Evolutionary conservation across 169 alveolate genomes (phyloP).

Genomic region (Plasmodium falciparum): DNA sequence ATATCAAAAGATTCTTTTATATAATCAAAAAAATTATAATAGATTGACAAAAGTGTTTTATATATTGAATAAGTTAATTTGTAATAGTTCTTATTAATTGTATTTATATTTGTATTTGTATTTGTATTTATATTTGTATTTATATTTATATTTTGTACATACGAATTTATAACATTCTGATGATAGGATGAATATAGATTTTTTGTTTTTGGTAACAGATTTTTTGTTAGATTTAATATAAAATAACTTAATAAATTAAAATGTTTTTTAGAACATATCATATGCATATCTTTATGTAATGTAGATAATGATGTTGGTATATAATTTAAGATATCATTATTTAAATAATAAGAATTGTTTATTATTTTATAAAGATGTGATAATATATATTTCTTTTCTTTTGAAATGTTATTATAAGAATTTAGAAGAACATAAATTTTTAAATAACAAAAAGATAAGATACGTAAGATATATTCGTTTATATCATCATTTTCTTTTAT

Average conservation of each 20-base stretch:
- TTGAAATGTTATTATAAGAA: not conserved
- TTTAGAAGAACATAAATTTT: slow-evolving; percentile 2
- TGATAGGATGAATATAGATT: too few species aligned
- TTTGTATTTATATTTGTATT: too few species aligned
- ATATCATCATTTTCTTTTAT: not conserved
- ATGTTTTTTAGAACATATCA: too few species aligned
- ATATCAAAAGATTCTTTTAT: not conserved
- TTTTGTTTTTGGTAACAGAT: too few species aligned
- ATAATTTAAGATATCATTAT: too few species aligned
- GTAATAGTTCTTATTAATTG: not conserved
- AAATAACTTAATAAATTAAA: too few species aligned
- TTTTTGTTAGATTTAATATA: too few species aligned
- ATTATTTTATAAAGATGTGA: not conserved
- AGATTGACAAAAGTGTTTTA: slow-evolving; percentile 19
- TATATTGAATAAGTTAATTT: not conserved
- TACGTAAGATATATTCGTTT: not conserved
- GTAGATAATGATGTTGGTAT: not conserved
- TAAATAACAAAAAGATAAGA: slow-evolving; percentile 3
- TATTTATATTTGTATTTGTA: not conserved
- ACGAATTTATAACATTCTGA: too few species aligned
- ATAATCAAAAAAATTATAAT: slow-evolving; percentile 6
- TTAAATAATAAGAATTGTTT: not conserved
- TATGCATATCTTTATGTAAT: too few species aligned
- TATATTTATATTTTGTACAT: not conserved
- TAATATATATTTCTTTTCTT: not conserved